Conservation (phyloP, 352 stramenopile genomes). For the Thraustochytrium sp. region DNA sequence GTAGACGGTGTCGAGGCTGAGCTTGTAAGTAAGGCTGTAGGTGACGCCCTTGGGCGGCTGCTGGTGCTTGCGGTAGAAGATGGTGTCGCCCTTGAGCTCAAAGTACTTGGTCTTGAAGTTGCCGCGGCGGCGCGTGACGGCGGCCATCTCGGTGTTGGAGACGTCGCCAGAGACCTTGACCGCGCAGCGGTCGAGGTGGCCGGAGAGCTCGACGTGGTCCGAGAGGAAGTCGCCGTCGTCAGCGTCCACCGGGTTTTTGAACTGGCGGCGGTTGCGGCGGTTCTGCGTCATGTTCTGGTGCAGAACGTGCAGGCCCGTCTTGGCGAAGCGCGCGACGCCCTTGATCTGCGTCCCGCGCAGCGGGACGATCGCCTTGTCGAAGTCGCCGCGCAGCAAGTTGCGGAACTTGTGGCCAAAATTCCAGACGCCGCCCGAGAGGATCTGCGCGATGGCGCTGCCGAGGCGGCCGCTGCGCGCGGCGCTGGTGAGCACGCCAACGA, state of each 20-base stretch:
- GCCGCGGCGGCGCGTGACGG: not conserved
- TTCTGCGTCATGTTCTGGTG: constrained; percentile 42
- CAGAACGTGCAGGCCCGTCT: not conserved
- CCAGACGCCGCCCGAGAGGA: constrained; percentile 31
- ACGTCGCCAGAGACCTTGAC: constrained; percentile 19
- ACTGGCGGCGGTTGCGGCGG: constrained; percentile 5
- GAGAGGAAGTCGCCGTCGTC: constrained; percentile 36
- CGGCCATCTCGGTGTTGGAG: constrained; percentile 16
- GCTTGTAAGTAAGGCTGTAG: constrained; percentile 45
- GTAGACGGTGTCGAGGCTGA: constrained; percentile 32
- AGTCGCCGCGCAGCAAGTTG: constrained; percentile 9
- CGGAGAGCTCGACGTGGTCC: constrained; percentile 30
- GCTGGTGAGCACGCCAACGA: constrained; percentile 20
- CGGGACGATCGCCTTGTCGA: constrained; percentile 31
- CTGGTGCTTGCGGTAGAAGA: constrained; percentile 44
- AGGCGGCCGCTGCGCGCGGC: not conserved
- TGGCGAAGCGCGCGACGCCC: not conserved
- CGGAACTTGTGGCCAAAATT: constrained; percentile 37
- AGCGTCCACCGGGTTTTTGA: constrained; percentile 28
- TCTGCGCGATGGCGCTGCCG: constrained; percentile 37
- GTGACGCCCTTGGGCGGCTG: constrained; percentile 11
- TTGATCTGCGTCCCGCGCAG: constrained; percentile 6
- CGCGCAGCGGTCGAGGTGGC: constrained; percentile 31
- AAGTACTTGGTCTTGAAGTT: constrained; percentile 46
- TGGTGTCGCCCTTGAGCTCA: constrained; percentile 44